Conservation (phyloP, 768 basidiomycete genomes). For the Suillus luteus region DNA sequence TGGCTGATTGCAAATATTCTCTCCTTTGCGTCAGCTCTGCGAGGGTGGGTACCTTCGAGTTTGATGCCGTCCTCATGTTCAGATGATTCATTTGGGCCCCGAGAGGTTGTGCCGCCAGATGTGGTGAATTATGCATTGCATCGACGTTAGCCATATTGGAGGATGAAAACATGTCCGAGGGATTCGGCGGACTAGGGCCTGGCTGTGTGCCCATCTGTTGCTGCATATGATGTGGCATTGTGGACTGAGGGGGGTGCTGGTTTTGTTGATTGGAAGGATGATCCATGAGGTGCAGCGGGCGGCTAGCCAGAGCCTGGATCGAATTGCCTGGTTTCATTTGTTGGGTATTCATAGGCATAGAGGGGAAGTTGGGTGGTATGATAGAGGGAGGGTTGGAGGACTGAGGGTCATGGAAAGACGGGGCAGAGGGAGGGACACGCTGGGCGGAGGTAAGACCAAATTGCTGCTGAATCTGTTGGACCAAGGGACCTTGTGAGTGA, state of each 20-base stretch:
- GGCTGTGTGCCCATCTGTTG: conserved; percentile 36
- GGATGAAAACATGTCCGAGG: conserved; percentile 50
- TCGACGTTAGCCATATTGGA: conserved; percentile 45
- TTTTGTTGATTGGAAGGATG: conserved; percentile 47
- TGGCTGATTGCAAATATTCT: conserved; percentile 16
- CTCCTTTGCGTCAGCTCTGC: conserved; percentile 29
- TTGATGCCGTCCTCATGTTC: conserved; percentile 19
- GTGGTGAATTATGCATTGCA: conserved; percentile 53
- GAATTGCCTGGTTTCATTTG: conserved; percentile 33
- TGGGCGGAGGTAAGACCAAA: conserved; percentile 36
- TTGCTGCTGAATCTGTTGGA: conserved; percentile 47
- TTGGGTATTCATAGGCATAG: conserved; percentile 39
- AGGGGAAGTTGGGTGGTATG: conserved; percentile 41
- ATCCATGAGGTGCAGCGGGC: conserved; percentile 52
- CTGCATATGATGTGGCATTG: conserved; percentile 40
- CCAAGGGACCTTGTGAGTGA: conserved; percentile 36
- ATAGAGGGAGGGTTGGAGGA: conserved; percentile 27
- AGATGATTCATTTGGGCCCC: conserved; percentile 24
- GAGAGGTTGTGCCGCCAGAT: conserved; percentile 29
- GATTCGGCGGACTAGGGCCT: conserved; percentile 39
- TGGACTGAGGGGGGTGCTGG: conserved; percentile 37
- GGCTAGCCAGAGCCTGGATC: conserved; percentile 31
- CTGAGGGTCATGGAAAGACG: conserved; percentile 41
- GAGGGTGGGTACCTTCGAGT: conserved; percentile 20
- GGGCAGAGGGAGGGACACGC: conserved; percentile 39